Evolutionary conservation across 2,329 filamentous ascomycete genomes (phyloP), one percentile per base, ranked within the genome.

Genomic region (Spiromastix sp.): DNA sequence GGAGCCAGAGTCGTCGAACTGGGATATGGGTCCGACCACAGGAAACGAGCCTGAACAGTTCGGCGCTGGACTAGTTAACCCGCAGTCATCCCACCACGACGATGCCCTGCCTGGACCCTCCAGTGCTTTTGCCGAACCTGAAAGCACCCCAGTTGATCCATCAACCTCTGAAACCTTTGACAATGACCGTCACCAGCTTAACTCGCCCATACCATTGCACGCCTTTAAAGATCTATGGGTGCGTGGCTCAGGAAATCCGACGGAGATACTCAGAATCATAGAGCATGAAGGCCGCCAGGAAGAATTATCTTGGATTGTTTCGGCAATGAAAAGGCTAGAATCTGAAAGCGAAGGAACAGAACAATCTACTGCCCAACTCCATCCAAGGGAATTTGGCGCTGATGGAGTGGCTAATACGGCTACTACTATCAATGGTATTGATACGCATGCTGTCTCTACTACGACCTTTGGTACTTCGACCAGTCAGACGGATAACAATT

Each of bases 251-350:
- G 77, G 77, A 4, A 68, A 81, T 45, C 68, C 69, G 0, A 64
- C 71, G 22, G 68, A 66, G 39, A 74, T 82, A 17, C 45, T 79
- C 3, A 61, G 67, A 26, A 74, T 82, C 15, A 76, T 81, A 20
- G 67, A 71, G 25, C 68, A 74, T 24, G 76, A 81, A 45, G 67
- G 70, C 4, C 64, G 74, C 2, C 65, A 72, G 37, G 71, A 74
- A 8, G 69, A 71, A 32, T 64, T 83, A 21, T 61, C 64, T 8
- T 74, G 75, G 51, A 74, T 77, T 64, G 66, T 79, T 8, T 63
- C 67, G 20, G 60, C 72, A 16, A 73, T 76, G 41, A 63, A 54
- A 42, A 53, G 48, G 13, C 38, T 54, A 11, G 42, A 50, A 16
- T 28, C 38, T 30, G 27, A 13, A 19, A 27, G 26, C 12, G 26